Evolutionary conservation across 495 filamentous ascomycete genomes (phyloP), one percentile per base, ranked within the genome.

Genomic region (Podospora bellae-mahoneyi): DNA sequence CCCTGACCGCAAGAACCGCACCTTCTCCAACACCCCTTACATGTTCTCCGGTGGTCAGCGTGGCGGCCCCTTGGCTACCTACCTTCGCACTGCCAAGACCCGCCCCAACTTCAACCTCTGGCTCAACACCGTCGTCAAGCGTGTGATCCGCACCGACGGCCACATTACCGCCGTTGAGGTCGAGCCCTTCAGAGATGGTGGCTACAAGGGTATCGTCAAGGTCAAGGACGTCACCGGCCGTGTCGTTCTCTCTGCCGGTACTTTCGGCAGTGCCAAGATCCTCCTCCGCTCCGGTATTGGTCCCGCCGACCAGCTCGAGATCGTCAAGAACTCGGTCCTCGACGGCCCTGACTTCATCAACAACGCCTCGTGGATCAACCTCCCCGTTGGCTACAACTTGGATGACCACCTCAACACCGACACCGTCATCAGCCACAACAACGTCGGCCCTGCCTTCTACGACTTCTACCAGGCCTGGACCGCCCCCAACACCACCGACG

Each of bases 381-480:
- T 91, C 18, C 91, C 91, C 23, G 90, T 94, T 20, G 91, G 91
- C 27, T 83, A 89, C 72, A 91, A 91, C 73, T 75, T 92, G 56
- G 85, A 88, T 68, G 91, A 93, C 74, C 90, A 94, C 76, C 82
- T 87, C 66, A 90, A 91, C 76, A 92, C 91, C 69, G 85, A 90
- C 72, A 81, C 87, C 19, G 83, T 88, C 64, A 83, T 92, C 67
- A 83, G 81, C 54, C 87, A 91, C 69, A 84, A 85, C 57, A 79
- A 83, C 63, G 84, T 90, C 32, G 39, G 39, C 39, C 39, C 39
- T 48, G 80, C 79, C 9, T 81, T 87, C 69, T 90, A 90, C 69
- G 87, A 91, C 80, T 90, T 87, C 68, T 89, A 89, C 68, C 78
- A 75, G 65, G 88, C 89, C 16, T 86, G 85, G 74, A 78, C 79